A percentile compares a stretch with the other conserved stretches of the same genome.
phyloP scores from a whole-genome alignment of 179 eudicot genomes.

The Beta lomatogona region DNA sequence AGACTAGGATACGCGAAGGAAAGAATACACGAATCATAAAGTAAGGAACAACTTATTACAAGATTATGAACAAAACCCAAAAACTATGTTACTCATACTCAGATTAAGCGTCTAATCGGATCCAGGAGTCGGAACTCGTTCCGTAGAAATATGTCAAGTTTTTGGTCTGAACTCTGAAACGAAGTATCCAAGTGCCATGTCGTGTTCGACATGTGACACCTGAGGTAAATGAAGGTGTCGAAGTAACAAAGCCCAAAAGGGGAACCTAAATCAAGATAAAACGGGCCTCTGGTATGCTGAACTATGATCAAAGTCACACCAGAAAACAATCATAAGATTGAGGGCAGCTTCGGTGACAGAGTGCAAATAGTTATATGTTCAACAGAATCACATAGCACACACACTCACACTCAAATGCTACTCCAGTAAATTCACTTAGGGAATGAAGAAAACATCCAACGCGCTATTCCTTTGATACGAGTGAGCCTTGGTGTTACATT shows the following conservation, averaged over 20 bases:
- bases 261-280: neutral
- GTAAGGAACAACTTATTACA: neutral
- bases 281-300: neutral
- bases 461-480: neutral
- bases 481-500: neutral
- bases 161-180: too few species aligned
- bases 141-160: too few species aligned
- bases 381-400: neutral
- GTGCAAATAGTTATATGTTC: neutral
- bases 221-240: too few species aligned
- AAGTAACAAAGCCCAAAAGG: neutral
- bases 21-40: neutral
- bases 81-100: too few species aligned
- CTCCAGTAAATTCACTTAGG: conserved; percentile 3
- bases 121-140: too few species aligned
- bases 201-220: too few species aligned
- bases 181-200: too few species aligned
- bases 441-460: neutral
- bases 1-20: neutral
- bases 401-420: neutral
- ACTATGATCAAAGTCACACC: neutral
- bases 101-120: too few species aligned
- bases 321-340: neutral
- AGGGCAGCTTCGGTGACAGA: neutral
- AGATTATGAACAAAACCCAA: neutral